These are phyloP conservation scores for Chloris gayana DNA, from an alignment of 176 grass and related monocot genomes.

Conservation along the genomic window DNA sequence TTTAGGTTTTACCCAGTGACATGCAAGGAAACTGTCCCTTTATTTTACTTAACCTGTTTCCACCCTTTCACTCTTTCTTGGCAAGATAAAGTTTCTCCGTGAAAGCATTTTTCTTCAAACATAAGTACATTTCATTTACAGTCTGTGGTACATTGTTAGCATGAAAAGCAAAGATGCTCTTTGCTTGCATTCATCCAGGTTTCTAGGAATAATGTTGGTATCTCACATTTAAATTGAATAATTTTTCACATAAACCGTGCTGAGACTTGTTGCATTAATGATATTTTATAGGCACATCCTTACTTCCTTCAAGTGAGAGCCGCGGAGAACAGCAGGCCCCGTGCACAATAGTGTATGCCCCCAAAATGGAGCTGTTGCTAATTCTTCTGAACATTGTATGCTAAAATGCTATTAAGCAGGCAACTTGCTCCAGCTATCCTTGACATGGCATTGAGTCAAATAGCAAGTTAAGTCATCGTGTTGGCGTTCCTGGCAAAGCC, in stretches of 20 bases:
- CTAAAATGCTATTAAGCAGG: neutral
- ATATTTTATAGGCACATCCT: conserved; percentile 64
- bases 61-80: neutral
- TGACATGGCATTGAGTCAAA: neutral
- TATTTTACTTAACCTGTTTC: no score
- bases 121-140: neutral
- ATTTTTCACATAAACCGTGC: neutral
- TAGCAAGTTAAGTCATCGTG: neutral
- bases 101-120: neutral
- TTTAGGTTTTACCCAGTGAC: no score
- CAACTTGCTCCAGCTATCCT: neutral
- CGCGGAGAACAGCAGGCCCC: conserved; percentile 72
- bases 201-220: conserved; percentile 8
- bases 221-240: neutral
- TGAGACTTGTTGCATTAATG: conserved; percentile 12
- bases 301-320: conserved; percentile 93
- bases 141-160: conserved; percentile 4
- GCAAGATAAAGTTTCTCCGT: neutral
- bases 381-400: conserved; percentile 17
- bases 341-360: conserved; percentile 42
- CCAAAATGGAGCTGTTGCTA: conserved; percentile 1
- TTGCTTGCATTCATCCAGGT: neutral
- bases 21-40: no score
- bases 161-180: neutral
- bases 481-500: neutral